Conservation (phyloP, 805 yeast species). For the Kuraishia hungarica region DNA sequence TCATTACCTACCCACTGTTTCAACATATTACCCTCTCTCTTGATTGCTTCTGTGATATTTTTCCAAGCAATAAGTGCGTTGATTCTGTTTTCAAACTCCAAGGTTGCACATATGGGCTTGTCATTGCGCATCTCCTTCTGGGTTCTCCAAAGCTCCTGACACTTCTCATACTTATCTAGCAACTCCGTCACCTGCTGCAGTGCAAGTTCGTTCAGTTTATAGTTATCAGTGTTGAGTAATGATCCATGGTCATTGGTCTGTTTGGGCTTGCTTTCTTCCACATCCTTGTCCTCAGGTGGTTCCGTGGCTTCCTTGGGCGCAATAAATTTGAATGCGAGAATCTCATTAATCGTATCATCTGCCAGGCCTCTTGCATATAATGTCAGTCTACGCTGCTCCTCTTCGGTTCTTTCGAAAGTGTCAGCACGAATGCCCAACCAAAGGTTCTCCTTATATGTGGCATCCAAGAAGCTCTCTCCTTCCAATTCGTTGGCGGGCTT, state of each 20-base stretch:
- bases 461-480: slow-evolving; percentile 39
- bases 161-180: slow-evolving; percentile 52
- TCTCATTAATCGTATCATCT: slow-evolving; percentile 63
- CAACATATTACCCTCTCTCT: slow-evolving; percentile 50
- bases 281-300: slow-evolving; percentile 6
- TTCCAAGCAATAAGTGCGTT: slow-evolving; percentile 84
- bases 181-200: slow-evolving; percentile 44
- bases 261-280: neutral
- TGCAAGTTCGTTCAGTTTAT: slow-evolving; percentile 18
- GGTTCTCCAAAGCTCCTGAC: slow-evolving; percentile 75
- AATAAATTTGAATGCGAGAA: slow-evolving; percentile 52
- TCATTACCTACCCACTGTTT: slow-evolving; percentile 80
- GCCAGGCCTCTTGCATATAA: slow-evolving; percentile 63
- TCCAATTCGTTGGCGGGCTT: slow-evolving; percentile 33
- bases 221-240: neutral
- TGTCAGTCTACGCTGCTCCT: slow-evolving; percentile 65
- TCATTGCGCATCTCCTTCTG: slow-evolving; percentile 70
- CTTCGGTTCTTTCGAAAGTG: slow-evolving; percentile 69
- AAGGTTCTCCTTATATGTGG: slow-evolving; percentile 57
- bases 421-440: slow-evolving; percentile 89
- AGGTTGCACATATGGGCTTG: slow-evolving; percentile 60
- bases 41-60: slow-evolving; percentile 62
- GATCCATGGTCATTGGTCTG: neutral
- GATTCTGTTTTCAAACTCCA: slow-evolving; percentile 54
- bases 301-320: slow-evolving; percentile 23